Base-by-base conservation (phyloP, 2,329 filamentous ascomycete species). In the Beauveria asiatica region DNA sequence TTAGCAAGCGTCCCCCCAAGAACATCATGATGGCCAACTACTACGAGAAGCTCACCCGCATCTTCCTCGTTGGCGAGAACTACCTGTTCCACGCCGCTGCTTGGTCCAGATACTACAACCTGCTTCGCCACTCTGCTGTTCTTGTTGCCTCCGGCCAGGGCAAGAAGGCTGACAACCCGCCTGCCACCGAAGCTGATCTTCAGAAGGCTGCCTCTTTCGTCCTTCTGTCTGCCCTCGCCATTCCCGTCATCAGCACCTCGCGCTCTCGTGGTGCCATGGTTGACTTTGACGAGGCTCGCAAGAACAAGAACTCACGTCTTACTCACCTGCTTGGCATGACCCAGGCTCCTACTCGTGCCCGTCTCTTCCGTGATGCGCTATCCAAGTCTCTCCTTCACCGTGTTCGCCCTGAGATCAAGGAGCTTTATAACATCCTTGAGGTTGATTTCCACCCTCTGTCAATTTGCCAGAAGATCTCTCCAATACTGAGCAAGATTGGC, bases 1-100 rank as follows among this genome's bases (percentile, higher is more conserved):
- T 97, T 68, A 97, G 93, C 87, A 97, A 97, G 84, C 90, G 94
- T 60, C 92, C 92, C 44, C 88, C 94, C 59, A 97, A 97, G 87
- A 97, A 97, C 74, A 83, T 97, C 72, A 97, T 99, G 94, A 99
- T 99, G 94, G 94, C 94, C 78, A 99, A 97, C 81, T 99, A 99
- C 83, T 99, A 97, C 77, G 94, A 99, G 83, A 97, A 97, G 80
- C 86, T 99, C 61, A 97, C 94, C 45, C 87, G 92, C 65, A 99
- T 99, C 74, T 99, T 99, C 83, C 85, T 99, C 64, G 94, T 97
- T 66, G 96, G 93, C 75, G 94, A 97, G 79, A 99, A 99, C 82
- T 97, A 97, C 74, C 86, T 99, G 50, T 99, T 99, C 86, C 94
- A 99, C 73, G 94, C 94, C 67, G 94, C 94, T 59, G 92, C 94